phyloP scores from a whole-genome alignment of 768 basidiomycete genomes.

The Amanita muscaria region DNA sequence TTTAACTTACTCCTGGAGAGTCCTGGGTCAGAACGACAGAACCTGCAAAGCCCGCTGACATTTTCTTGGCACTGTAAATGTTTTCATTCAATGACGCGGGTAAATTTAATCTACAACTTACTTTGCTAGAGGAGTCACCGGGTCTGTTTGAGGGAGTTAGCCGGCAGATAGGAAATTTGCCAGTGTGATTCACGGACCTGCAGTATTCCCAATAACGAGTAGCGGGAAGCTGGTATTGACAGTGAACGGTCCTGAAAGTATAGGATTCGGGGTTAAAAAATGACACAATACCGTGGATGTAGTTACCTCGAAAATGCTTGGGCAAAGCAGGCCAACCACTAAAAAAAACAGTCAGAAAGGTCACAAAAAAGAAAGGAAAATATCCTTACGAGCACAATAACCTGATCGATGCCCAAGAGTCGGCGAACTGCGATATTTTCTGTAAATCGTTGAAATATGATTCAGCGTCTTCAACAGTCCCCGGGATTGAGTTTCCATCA shows the following conservation, averaged over 20 bases:
- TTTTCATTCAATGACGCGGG: no score
- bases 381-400: slow-evolving; percentile 25
- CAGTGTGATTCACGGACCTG: slow-evolving; percentile 7
- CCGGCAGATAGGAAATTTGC: not conserved
- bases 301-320: not conserved
- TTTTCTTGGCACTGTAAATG: slow-evolving; percentile 10
- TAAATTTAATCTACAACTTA: not conserved
- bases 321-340: not conserved
- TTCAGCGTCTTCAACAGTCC: slow-evolving; percentile 19
- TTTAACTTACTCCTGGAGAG: slow-evolving; percentile 11
- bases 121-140: slow-evolving; percentile 1
- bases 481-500: slow-evolving; percentile 25
- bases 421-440: slow-evolving; percentile 22
- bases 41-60: slow-evolving; percentile 10
- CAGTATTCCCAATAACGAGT: slow-evolving; percentile 20
- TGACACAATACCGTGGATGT: not conserved
- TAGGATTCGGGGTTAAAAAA: not conserved
- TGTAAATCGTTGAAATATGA: slow-evolving; percentile 19
- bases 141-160: not conserved
- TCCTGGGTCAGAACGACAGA: slow-evolving; percentile 13
- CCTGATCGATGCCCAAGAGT: slow-evolving; percentile 22
- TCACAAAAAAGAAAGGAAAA: slow-evolving; percentile 9
- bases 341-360: not conserved
- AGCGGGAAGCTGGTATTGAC: slow-evolving; percentile 25
- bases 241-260: slow-evolving; percentile 19